Evolutionary conservation across 202 grass and related monocot genomes (phyloP).

Genomic region (Digitaria exilis): DNA sequence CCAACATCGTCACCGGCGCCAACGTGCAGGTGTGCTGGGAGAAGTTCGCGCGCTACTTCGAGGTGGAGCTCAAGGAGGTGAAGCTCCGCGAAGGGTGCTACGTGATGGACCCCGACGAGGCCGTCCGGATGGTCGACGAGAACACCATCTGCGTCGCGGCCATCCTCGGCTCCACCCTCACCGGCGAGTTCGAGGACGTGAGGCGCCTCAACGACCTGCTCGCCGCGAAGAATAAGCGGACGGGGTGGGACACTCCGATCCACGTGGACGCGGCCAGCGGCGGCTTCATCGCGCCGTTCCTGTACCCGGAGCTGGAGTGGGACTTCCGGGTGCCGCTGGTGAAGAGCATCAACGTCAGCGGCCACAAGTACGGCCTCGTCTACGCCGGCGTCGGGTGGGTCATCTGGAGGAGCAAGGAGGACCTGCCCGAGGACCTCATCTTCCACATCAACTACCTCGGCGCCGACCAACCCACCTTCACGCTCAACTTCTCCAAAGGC

Average conservation of each 20-base stretch:
- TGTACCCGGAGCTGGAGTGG: conserved; percentile 77
- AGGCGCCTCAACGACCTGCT: conserved; percentile 67
- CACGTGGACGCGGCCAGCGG: conserved; percentile 82
- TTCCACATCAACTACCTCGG: conserved; percentile 97
- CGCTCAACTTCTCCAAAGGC: conserved; percentile 97
- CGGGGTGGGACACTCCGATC: conserved; percentile 76
- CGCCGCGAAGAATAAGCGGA: conserved; percentile 57
- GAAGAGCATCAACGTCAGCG: conserved; percentile 97
- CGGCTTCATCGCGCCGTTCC: conserved; percentile 74
- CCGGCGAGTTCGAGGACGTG: conserved; percentile 82
- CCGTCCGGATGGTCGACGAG: conserved; percentile 73
- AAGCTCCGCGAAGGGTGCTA: conserved; percentile 76
- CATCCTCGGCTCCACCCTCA: conserved; percentile 81
- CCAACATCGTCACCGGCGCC: conserved; percentile 89
- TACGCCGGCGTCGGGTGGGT: conserved; percentile 94
- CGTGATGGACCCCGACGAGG: conserved; percentile 79
- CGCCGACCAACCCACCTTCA: conserved; percentile 88
- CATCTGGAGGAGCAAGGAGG: conserved; percentile 75
- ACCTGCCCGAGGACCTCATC: conserved; percentile 84
- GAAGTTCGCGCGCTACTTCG: conserved; percentile 94
- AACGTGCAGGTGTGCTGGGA: conserved; percentile 92
- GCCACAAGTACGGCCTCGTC: conserved; percentile 93
- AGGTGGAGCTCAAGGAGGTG: conserved; percentile 95
- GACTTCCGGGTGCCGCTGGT: conserved; percentile 78
- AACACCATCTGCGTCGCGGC: conserved; percentile 89